These are phyloP conservation scores for Juncus inflexus DNA, from an alignment of 176 grass and related monocot species.

Conservation along the genomic window DNA sequence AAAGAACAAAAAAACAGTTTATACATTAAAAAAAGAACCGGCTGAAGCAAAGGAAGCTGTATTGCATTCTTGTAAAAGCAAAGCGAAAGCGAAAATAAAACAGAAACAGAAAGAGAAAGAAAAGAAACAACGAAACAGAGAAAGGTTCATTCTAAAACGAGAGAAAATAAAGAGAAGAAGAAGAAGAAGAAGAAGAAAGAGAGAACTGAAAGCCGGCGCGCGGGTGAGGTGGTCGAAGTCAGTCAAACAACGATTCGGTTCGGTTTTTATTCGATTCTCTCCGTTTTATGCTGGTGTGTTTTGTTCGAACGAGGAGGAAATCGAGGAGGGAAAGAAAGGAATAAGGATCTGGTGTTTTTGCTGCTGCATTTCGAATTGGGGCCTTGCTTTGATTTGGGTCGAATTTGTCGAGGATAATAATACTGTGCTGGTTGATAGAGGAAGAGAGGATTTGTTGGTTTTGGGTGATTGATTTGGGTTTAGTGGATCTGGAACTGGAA, in stretches of 20 bases:
- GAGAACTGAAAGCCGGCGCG: conserved; percentile 28
- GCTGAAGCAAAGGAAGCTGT: too few relatives aligned
- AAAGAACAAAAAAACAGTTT: too few relatives aligned
- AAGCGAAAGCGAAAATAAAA: conserved; percentile 28
- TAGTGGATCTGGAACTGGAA: conserved; percentile 5
- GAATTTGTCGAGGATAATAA: not conserved
- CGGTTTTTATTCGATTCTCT: not conserved
- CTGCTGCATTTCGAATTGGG: conserved; percentile 16
- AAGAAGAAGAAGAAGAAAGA: not conserved
- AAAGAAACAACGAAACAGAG: not conserved
- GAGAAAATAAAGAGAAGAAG: not conserved
- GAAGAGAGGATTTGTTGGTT: conserved; percentile 13
- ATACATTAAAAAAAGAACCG: too few relatives aligned
- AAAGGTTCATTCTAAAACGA: not conserved
- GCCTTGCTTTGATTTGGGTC: conserved; percentile 9
- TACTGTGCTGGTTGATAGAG: not conserved
- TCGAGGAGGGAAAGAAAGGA: not conserved
- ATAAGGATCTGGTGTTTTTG: not conserved
- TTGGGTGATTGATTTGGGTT: not conserved
- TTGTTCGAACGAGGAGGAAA: conserved; percentile 4
- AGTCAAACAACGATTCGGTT: not conserved
- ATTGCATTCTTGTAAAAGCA: conserved; percentile 22
- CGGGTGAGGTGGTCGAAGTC: conserved; percentile 1
- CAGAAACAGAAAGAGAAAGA: conserved; percentile 18
- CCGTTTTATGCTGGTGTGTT: not conserved